Conservation (phyloP, 345 rosid genomes). For the Hypericum perforatum region DNA sequence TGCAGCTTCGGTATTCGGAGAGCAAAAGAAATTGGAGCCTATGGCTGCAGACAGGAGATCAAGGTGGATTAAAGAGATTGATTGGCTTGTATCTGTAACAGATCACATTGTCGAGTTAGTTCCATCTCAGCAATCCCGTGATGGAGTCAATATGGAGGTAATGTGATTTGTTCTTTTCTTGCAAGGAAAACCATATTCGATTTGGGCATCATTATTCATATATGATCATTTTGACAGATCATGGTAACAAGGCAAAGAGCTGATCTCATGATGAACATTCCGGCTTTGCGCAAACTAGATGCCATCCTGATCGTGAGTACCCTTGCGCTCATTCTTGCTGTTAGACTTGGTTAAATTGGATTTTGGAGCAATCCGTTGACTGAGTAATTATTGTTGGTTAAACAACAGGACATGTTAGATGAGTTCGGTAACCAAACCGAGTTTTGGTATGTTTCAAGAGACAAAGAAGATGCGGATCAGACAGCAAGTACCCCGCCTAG, state of each 20-base stretch:
- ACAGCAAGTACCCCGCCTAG: slow-evolving; percentile 29
- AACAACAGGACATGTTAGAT: slow-evolving; percentile 55
- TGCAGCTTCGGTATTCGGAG: slow-evolving; percentile 84
- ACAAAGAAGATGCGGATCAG: slow-evolving; percentile 44
- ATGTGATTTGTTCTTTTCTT: neutral
- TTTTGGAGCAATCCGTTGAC: neutral
- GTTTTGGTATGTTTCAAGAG: slow-evolving; percentile 72
- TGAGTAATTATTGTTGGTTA: neutral
- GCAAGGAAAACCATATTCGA: neutral
- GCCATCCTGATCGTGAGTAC: slow-evolving; percentile 69
- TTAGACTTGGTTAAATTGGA: neutral
- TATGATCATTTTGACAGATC: slow-evolving; percentile 34
- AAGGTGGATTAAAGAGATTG: slow-evolving; percentile 82
- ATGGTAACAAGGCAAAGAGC: slow-evolving; percentile 82
- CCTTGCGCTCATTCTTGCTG: slow-evolving; percentile 2
- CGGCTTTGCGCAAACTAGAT: slow-evolving; percentile 81
- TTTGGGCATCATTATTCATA: neutral
- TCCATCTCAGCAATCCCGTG: slow-evolving; percentile 65
- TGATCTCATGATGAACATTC: slow-evolving; percentile 78
- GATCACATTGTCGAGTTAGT: slow-evolving; percentile 79
- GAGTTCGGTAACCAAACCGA: slow-evolving; percentile 60
- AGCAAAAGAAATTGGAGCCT: slow-evolving; percentile 58
- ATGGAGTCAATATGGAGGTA: slow-evolving; percentile 79
- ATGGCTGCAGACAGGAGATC: slow-evolving; percentile 66
- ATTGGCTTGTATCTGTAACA: slow-evolving; percentile 74